Conservation (phyloP, 2,329 filamentous ascomycete genomes). For the Celoporthe dispersa region DNA sequence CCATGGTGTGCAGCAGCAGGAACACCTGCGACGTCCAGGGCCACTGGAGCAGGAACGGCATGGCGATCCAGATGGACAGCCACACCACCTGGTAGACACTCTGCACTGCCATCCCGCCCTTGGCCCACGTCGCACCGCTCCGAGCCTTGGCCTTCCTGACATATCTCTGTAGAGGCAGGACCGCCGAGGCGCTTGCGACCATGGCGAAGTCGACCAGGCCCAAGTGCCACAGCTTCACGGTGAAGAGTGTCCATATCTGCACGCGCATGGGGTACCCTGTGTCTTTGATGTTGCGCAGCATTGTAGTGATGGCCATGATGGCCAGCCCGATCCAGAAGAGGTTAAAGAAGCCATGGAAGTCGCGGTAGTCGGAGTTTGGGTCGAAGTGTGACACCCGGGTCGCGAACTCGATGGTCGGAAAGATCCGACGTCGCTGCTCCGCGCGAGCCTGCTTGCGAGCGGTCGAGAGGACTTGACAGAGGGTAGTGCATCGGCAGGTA, state of each 20-base stretch:
- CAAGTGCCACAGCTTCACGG: constrained; percentile 85
- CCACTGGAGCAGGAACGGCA: constrained; percentile 87
- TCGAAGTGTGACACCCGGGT: constrained; percentile 95
- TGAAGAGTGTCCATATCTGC: constrained; percentile 86
- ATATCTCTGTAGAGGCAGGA: constrained; percentile 73
- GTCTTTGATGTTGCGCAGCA: constrained; percentile 90
- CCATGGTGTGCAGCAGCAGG: constrained; percentile 86
- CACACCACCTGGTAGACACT: constrained; percentile 79
- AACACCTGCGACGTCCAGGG: constrained; percentile 98
- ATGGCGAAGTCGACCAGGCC: constrained; percentile 83
- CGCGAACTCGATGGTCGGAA: constrained; percentile 90
- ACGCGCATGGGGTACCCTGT: constrained; percentile 85
- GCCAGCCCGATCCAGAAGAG: constrained; percentile 97
- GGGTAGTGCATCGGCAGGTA: constrained; percentile 89
- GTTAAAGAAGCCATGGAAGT: constrained; percentile 97
- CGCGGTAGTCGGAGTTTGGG: constrained; percentile 84
- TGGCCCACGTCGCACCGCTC: constrained; percentile 70
- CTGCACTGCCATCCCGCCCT: constrained; percentile 79
- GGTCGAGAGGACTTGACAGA: constrained; percentile 85
- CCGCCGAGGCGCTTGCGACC: constrained; percentile 75
- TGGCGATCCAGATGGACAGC: constrained; percentile 80
- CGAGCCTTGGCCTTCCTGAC: constrained; percentile 59
- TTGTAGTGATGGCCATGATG: constrained; percentile 96
- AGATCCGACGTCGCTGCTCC: constrained; percentile 80
- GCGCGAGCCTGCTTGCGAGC: constrained; percentile 83